Evolutionary conservation across 1,284 basidiomycete species (phyloP).

Genomic region (Exobasidium rhododendri): DNA sequence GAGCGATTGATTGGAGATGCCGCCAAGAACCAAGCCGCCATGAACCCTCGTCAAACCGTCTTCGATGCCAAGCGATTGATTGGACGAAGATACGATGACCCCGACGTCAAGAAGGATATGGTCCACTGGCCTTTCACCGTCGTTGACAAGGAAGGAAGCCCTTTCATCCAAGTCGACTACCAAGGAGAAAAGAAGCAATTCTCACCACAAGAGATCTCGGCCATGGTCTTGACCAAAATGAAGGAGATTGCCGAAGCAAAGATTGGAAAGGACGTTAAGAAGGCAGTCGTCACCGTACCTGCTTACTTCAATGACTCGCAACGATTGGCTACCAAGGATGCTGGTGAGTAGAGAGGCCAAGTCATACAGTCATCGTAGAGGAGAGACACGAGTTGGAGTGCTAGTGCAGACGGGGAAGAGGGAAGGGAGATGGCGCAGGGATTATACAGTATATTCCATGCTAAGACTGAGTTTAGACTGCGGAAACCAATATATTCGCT

Average conservation of each 20-base stretch:
- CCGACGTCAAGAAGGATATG: slow-evolving; percentile 65
- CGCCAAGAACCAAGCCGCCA: slow-evolving; percentile 69
- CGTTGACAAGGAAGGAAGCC: slow-evolving; percentile 63
- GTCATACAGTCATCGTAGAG: too few species aligned
- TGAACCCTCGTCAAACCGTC: slow-evolving; percentile 80
- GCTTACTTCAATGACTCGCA: slow-evolving; percentile 71
- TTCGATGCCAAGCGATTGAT: slow-evolving; percentile 71
- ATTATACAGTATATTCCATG: slow-evolving; percentile 52
- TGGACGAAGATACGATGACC: slow-evolving; percentile 82
- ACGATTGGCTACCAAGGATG: slow-evolving; percentile 64
- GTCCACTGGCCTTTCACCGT: slow-evolving; percentile 71
- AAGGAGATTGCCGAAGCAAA: slow-evolving; percentile 75
- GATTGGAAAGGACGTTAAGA: slow-evolving; percentile 65
- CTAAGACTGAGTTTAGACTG: slow-evolving; percentile 47
- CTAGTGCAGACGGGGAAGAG: not conserved
- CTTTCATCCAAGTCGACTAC: slow-evolving; percentile 63
- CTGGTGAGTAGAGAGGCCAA: slow-evolving; percentile 32
- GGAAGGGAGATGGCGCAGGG: slow-evolving; percentile 31
- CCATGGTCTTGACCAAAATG: slow-evolving; percentile 98
- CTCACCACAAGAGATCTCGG: slow-evolving; percentile 74
- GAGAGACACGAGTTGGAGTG: not conserved
- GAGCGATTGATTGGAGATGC: slow-evolving; percentile 97
- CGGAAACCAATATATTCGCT: slow-evolving; percentile 13
- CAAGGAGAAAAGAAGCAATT: slow-evolving; percentile 64
- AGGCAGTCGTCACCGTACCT: slow-evolving; percentile 69